Evolutionary conservation across 2,329 filamentous ascomycete genomes (phyloP).

Genomic region (Scytalidium lignicola): DNA sequence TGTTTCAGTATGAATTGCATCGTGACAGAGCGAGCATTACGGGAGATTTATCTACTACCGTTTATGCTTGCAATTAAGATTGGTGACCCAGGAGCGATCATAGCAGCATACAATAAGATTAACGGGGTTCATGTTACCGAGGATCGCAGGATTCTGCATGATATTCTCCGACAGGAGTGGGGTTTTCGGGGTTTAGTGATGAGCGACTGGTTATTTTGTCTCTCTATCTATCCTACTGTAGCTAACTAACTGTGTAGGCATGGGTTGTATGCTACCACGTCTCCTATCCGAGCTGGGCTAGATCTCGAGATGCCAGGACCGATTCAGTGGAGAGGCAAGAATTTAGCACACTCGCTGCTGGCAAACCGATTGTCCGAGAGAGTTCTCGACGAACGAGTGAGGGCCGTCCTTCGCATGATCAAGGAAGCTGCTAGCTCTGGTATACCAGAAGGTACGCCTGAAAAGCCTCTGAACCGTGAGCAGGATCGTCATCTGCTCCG

Average conservation of each 20-base stretch:
- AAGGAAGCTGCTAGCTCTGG: constrained; percentile 19
- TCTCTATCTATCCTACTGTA: too few relatives aligned
- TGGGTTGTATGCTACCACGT: constrained; percentile 50
- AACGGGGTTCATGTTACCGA: constrained; percentile 40
- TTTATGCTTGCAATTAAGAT: constrained; percentile 41
- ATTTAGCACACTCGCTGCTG: constrained; percentile 18
- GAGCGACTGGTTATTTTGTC: constrained; percentile 48
- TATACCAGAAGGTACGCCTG: constrained; percentile 21
- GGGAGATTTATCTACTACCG: constrained; percentile 39
- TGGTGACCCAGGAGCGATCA: constrained; percentile 37
- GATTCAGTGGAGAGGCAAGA: constrained; percentile 21
- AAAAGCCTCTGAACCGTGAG: constrained; percentile 21
- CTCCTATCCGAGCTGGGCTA: constrained; percentile 45
- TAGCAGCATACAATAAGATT: constrained; percentile 43
- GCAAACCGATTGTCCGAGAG: constrained; percentile 18
- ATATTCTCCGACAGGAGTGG: constrained; percentile 39
- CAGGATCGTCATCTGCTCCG: constrained; percentile 42
- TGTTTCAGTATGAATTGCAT: constrained; percentile 31
- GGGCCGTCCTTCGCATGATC: constrained; percentile 21
- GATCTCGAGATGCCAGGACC: constrained; percentile 59
- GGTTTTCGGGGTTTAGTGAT: constrained; percentile 40
- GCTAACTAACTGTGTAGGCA: too few relatives aligned
- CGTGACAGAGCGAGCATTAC: constrained; percentile 33
- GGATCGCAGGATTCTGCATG: constrained; percentile 33
- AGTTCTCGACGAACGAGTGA: constrained; percentile 21